These are phyloP conservation scores for Speleostelium caveatum DNA, from an alignment of 78 protist species.

Conservation along the genomic window DNA sequence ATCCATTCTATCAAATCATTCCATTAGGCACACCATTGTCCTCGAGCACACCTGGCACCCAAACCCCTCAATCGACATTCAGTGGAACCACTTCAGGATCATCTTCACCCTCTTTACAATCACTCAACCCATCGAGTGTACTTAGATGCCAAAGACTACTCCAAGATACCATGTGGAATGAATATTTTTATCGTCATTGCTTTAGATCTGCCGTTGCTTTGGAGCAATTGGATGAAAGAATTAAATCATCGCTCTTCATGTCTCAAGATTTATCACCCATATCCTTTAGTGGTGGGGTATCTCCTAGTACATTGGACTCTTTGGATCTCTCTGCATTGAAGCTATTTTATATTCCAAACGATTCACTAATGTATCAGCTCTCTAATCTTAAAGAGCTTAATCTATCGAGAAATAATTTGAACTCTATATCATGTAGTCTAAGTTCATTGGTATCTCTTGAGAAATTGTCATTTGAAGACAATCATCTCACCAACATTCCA, in stretches of 20 bases:
- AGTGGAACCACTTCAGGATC: too few species aligned
- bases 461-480: conserved; percentile 55
- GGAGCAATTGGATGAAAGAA: conserved; percentile 54
- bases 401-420: conserved; percentile 59
- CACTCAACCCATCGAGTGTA: too few species aligned
- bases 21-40: not conserved
- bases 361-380: not conserved
- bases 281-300: not conserved
- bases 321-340: conserved; percentile 18
- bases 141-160: conserved; percentile 26
- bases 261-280: not conserved
- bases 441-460: conserved; percentile 16
- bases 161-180: conserved; percentile 80
- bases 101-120: too few species aligned
- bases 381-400: conserved; percentile 11
- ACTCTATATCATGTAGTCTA: conserved; percentile 22
- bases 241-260: not conserved
- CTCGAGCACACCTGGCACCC: not conserved
- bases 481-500: conserved; percentile 36
- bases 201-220: conserved; percentile 46
- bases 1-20: not conserved
- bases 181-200: conserved; percentile 63
- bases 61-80: not conserved
- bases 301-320: not conserved
- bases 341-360: conserved; percentile 15